These are phyloP conservation scores for Alternaria panax DNA, from an alignment of 2,329 filamentous ascomycete species.

Conservation along the genomic window DNA sequence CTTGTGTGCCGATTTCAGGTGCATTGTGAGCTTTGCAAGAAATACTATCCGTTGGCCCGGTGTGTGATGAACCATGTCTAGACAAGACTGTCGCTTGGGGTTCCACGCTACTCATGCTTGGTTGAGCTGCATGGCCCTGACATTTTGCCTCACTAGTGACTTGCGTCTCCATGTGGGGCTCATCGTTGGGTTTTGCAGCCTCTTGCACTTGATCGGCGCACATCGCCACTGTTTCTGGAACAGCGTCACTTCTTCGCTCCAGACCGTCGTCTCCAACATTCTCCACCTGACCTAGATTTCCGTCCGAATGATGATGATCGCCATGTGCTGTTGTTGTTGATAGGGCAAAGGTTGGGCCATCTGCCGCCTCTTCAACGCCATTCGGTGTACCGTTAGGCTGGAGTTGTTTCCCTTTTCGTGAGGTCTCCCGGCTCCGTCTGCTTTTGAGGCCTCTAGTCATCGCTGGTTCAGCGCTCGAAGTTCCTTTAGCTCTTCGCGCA, in stretches of 20 bases:
- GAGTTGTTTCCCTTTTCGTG: conserved; percentile 1
- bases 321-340: background rate
- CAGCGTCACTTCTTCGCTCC: conserved; percentile 2
- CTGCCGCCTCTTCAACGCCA: background rate
- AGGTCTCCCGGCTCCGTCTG: background rate
- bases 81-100: background rate
- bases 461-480: background rate
- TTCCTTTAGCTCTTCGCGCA: conserved; percentile 11
- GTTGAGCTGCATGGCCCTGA: background rate
- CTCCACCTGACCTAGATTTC: background rate
- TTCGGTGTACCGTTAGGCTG: background rate
- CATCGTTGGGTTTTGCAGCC: background rate
- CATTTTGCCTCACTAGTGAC: conserved; percentile 1
- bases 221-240: conserved; percentile 4
- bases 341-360: background rate
- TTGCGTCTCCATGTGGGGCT: conserved; percentile 5
- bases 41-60: background rate
- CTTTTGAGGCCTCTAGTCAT: background rate
- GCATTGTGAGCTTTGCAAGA: background rate
- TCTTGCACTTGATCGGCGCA: conserved; percentile 4
- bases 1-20: background rate
- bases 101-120: background rate
- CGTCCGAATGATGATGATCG: background rate
- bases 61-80: background rate
- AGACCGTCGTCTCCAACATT: background rate